Evolutionary conservation across 495 filamentous ascomycete species (phyloP).

Genomic region (Neurospora intermedia): DNA sequence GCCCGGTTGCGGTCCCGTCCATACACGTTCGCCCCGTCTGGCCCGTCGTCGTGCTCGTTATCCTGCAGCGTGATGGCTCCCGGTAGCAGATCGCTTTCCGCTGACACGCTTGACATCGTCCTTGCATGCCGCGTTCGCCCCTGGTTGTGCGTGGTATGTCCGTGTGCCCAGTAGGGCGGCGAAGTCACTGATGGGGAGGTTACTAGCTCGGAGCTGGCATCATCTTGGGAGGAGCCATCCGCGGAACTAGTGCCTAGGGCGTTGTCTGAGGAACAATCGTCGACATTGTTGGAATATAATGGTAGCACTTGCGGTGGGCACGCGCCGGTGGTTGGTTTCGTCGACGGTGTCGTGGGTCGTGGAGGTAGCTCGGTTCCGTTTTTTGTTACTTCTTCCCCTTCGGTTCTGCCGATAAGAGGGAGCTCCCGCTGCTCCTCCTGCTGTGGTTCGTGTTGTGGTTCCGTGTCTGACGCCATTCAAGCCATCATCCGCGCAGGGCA

Average conservation of each 20-base stretch:
- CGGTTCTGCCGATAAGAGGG: background rate
- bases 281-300: background rate
- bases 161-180: conserved; percentile 24
- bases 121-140: conserved; percentile 4
- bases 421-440: background rate
- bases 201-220: conserved; percentile 3
- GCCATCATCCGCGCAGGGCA: conserved; percentile 9
- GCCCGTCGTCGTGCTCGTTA: conserved; percentile 35
- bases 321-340: background rate
- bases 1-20: conserved; percentile 37
- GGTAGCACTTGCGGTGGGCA: background rate
- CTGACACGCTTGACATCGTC: conserved; percentile 30
- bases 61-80: conserved; percentile 44
- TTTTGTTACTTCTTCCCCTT: background rate
- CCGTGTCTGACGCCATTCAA: conserved; percentile 21
- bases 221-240: background rate
- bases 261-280: background rate
- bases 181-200: conserved; percentile 18
- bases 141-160: background rate
- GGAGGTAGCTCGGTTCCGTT: background rate
- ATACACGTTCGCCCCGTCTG: conserved; percentile 18
- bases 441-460: conserved; percentile 1
- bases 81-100: conserved; percentile 30
- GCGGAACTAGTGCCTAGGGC: conserved; percentile 2
- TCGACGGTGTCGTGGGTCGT: background rate